Evolutionary conservation across 768 basidiomycete species (phyloP).

Genomic region (Suillus americanus): DNA sequence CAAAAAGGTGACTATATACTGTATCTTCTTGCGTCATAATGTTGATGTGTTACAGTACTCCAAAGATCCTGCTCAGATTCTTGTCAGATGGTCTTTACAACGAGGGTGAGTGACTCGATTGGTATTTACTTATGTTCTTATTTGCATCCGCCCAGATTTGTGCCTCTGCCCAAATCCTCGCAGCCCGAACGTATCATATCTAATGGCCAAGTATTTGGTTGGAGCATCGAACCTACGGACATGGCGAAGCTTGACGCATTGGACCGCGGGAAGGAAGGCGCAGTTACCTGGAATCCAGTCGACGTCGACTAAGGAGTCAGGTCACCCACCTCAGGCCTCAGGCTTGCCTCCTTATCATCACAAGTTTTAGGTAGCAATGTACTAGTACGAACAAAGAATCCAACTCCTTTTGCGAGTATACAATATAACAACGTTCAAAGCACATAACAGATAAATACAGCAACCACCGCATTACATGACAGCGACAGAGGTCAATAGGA

Average conservation of each 20-base stretch:
- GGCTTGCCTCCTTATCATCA: not conserved
- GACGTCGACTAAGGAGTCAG: conserved; percentile 16
- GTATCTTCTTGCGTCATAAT: not conserved
- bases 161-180: conserved; percentile 51
- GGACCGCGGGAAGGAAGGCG: conserved; percentile 44
- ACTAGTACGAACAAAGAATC: not conserved
- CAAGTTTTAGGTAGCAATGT: not conserved
- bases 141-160: conserved; percentile 31
- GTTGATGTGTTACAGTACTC: conserved; percentile 37
- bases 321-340: not conserved
- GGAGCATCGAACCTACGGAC: conserved; percentile 41
- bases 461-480: not conserved
- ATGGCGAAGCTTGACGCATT: conserved; percentile 44
- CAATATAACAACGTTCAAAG: not conserved
- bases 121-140: not conserved
- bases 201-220: conserved; percentile 48
- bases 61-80: conserved; percentile 66
- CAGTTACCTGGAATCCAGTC: conserved; percentile 51
- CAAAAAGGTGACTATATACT: conserved; percentile 41
- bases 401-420: not conserved
- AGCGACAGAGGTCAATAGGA: not conserved
- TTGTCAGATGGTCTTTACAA: conserved; percentile 86
- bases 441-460: not conserved
- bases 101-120: conserved; percentile 47
- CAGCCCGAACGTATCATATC: conserved; percentile 40